These are phyloP conservation scores for Zygosaccharomyces sapae DNA, from an alignment of 1,139 yeast species.

Conservation along the genomic window DNA sequence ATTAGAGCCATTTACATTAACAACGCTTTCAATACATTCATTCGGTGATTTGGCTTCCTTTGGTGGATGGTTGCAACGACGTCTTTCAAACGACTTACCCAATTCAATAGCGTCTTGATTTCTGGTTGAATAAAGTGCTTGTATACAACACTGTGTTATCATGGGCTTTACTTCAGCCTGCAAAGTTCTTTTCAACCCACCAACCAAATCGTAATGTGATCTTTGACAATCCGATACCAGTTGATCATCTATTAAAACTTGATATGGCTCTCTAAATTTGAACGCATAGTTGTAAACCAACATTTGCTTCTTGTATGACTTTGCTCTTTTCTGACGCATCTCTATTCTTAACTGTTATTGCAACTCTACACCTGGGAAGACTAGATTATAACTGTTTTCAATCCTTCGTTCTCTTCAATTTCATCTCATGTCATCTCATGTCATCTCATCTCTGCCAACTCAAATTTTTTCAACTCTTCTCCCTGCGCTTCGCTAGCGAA, in stretches of 20 bases:
- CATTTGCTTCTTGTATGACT: conserved; percentile 90
- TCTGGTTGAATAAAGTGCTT: conserved; percentile 66
- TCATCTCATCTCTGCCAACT: conserved; percentile 2
- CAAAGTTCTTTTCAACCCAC: conserved; percentile 75
- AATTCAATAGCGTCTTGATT: conserved; percentile 70
- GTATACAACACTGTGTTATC: conserved; percentile 96
- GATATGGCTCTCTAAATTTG: conserved; percentile 92
- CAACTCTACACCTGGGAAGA: too few relatives aligned
- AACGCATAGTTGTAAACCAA: conserved; percentile 76
- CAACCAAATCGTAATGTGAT: conserved; percentile 65
- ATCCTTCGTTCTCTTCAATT: too few relatives aligned
- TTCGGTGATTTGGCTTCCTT: conserved; percentile 61
- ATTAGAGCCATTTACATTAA: conserved; percentile 68
- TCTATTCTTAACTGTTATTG: not conserved
- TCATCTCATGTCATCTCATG: conserved; percentile 9
- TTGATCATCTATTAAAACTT: conserved; percentile 79
- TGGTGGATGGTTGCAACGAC: conserved; percentile 61
- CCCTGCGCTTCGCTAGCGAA: conserved; percentile 1
- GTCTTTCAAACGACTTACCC: conserved; percentile 80
- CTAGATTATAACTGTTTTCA: too few relatives aligned
- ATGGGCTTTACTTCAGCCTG: conserved; percentile 87
- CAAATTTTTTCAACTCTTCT: conserved; percentile 7
- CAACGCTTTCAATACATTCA: conserved; percentile 73
- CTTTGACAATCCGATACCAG: conserved; percentile 61
- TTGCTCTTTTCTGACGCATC: conserved; percentile 96